Evolutionary conservation across 2,329 filamentous ascomycete genomes (phyloP).

Genomic region (Curvularia lunata): DNA sequence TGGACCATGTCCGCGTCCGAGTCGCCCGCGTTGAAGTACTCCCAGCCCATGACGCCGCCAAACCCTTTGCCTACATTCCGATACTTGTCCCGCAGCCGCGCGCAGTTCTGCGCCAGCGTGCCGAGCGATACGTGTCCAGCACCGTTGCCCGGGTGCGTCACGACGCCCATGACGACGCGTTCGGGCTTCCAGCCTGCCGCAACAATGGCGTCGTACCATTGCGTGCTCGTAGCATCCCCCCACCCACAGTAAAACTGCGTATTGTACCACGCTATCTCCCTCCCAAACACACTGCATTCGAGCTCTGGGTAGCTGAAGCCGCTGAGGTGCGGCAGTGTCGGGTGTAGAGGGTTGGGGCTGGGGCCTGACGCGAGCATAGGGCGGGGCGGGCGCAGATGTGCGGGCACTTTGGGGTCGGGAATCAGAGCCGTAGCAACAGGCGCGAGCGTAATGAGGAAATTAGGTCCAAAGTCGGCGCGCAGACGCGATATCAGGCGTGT

Average conservation of each 20-base stretch:
- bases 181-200: conserved; percentile 72
- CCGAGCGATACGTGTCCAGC: conserved; percentile 65
- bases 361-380: conserved; percentile 39
- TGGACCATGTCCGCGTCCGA: conserved; percentile 39
- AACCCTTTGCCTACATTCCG: conserved; percentile 59
- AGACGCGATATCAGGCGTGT: conserved; percentile 58
- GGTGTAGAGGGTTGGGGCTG: conserved; percentile 43
- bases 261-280: conserved; percentile 82
- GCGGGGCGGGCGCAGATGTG: conserved; percentile 38
- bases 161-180: conserved; percentile 78
- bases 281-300: conserved; percentile 56
- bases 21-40: conserved; percentile 79
- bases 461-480: conserved; percentile 67
- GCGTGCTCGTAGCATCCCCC: conserved; percentile 66
- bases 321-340: conserved; percentile 66
- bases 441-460: conserved; percentile 80
- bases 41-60: conserved; percentile 93
- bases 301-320: conserved; percentile 82
- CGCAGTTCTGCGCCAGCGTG: conserved; percentile 63
- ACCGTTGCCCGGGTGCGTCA: conserved; percentile 80
- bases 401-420: conserved; percentile 46
- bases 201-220: conserved; percentile 61
- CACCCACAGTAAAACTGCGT: conserved; percentile 93
- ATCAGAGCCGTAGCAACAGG: conserved; percentile 80
- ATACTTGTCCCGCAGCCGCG: conserved; percentile 64